Evolutionary conservation across 2,329 filamentous ascomycete genomes (phyloP).

Genomic region (Monilinia fructigena): DNA sequence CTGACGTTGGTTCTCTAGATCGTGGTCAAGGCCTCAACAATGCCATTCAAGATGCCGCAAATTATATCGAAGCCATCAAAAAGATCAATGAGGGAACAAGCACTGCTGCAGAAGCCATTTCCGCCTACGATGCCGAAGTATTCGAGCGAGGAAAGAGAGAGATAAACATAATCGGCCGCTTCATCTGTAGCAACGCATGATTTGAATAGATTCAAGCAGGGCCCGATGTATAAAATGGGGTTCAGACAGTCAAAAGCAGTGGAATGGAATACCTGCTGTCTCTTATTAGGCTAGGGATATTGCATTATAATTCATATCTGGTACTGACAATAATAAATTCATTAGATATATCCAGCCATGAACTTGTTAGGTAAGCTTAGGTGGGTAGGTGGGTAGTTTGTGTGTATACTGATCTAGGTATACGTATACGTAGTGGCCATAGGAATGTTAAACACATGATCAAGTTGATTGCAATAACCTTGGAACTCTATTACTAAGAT

Average conservation of each 20-base stretch:
- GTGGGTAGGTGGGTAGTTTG: too few relatives aligned
- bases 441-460: too few relatives aligned
- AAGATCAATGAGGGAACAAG: constrained; percentile 12
- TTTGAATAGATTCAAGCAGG: background rate
- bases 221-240: constrained; percentile 13
- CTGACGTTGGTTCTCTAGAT: constrained; percentile 3
- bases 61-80: constrained; percentile 1
- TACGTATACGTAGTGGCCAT: too few relatives aligned
- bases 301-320: too few relatives aligned
- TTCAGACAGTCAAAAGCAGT: background rate
- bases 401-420: too few relatives aligned
- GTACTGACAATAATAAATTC: too few relatives aligned
- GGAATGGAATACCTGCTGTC: background rate
- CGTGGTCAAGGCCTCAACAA: constrained; percentile 24
- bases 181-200: constrained; percentile 5
- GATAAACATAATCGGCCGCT: constrained; percentile 9
- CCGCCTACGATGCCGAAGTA: constrained; percentile 9
- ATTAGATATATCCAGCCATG: too few relatives aligned
- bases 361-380: too few relatives aligned
- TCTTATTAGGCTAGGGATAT: background rate
- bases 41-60: constrained; percentile 19
- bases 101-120: background rate
- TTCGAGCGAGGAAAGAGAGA: constrained; percentile 11
- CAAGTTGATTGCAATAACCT: too few relatives aligned
- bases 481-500: background rate